Evolutionary conservation across 768 basidiomycete genomes (phyloP).

Genomic region (Exidia glandulosa): DNA sequence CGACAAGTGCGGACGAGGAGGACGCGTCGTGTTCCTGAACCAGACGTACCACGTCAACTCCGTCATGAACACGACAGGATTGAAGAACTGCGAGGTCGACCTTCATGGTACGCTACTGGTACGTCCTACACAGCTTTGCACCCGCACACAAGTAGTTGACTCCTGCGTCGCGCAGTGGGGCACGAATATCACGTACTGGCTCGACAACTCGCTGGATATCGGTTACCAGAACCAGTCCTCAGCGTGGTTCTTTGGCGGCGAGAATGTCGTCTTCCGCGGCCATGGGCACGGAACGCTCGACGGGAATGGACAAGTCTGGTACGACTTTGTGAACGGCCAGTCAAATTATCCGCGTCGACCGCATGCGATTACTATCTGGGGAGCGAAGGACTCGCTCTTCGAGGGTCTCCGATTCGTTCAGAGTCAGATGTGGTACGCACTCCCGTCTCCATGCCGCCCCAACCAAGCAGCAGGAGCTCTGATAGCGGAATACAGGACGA

Average conservation of each 20-base stretch:
- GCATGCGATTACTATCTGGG: conserved; percentile 26
- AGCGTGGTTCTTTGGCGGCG: conserved; percentile 28
- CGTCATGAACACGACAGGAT: conserved; percentile 22
- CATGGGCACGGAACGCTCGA: conserved; percentile 28
- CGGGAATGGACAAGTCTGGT: conserved; percentile 32
- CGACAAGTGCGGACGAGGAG: conserved; percentile 12
- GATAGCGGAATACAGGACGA: conserved; percentile 22
- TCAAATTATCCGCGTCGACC: conserved; percentile 30
- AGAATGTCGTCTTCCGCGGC: conserved; percentile 18
- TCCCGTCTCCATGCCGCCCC: no score
- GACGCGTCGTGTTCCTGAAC: conserved; percentile 19
- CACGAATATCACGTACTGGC: conserved; percentile 28
- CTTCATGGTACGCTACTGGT: conserved; percentile 26
- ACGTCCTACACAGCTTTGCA: conserved; percentile 9
- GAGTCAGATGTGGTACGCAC: conserved; percentile 17
- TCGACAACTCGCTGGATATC: conserved; percentile 21
- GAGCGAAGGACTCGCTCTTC: conserved; percentile 25
- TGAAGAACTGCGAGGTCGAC: conserved; percentile 23
- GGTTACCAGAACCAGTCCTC: conserved; percentile 28
- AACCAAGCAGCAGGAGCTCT: neutral
- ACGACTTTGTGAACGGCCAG: conserved; percentile 26
- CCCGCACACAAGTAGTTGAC: neutral
- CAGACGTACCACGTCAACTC: conserved; percentile 25
- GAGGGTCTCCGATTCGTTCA: conserved; percentile 28
- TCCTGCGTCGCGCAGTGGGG: conserved; percentile 15